phyloP scores from a whole-genome alignment of 257 asterid species.

The Linderniella brevidens region DNA sequence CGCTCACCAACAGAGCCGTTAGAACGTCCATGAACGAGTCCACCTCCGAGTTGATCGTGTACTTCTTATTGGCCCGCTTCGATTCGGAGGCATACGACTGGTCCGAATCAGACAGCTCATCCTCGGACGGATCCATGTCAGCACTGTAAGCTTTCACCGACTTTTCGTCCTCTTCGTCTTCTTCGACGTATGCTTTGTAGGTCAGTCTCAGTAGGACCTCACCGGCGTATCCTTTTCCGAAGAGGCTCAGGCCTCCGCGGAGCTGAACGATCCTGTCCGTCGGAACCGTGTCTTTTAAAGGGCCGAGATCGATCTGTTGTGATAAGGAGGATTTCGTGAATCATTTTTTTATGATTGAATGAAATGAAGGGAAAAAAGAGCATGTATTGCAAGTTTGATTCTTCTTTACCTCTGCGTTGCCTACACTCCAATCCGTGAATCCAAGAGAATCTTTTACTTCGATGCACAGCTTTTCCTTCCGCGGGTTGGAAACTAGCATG shows the following conservation, averaged over 20 bases:
- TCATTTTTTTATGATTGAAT: too few species aligned
- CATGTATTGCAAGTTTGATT: too few species aligned
- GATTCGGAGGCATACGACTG: neutral
- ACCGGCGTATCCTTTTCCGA: conserved; percentile 68
- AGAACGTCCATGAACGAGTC: conserved; percentile 79
- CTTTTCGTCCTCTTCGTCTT: conserved; percentile 30
- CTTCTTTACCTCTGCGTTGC: conserved; percentile 59
- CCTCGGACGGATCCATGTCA: conserved; percentile 35
- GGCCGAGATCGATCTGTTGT: conserved; percentile 65
- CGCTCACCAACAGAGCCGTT: conserved; percentile 74
- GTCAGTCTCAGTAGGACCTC: conserved; percentile 78
- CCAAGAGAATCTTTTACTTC: conserved; percentile 91
- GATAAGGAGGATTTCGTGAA: too few species aligned
- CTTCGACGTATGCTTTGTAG: conserved; percentile 95
- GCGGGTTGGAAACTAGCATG: conserved; percentile 74
- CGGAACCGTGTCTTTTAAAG: conserved; percentile 89
- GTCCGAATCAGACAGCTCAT: conserved; percentile 44
- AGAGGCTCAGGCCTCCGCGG: conserved; percentile 59
- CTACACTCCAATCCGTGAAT: conserved; percentile 62
- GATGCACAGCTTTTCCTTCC: conserved; percentile 47
- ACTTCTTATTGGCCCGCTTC: too few species aligned
- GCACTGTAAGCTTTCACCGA: neutral
- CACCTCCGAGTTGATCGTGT: conserved; percentile 22
- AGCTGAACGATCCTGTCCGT: conserved; percentile 65
- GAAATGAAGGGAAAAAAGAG: too few species aligned